Conservation (phyloP, 768 basidiomycete genomes). For the Pleurotus giganteus region DNA sequence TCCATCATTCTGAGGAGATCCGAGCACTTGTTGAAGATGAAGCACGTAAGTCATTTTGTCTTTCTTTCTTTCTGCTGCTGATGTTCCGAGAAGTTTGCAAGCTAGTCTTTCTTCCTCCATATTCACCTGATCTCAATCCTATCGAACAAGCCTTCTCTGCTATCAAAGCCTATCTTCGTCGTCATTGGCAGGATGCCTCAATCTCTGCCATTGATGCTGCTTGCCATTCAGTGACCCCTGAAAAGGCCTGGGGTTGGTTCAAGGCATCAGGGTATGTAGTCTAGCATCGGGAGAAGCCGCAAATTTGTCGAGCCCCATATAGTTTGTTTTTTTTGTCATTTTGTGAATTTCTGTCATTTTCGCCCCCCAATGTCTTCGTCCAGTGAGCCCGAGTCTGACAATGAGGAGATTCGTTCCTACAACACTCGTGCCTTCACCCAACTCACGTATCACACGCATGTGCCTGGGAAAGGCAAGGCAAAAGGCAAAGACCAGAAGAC, state of each 20-base stretch:
- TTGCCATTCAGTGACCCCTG: conserved; percentile 13
- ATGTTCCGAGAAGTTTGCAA: not conserved
- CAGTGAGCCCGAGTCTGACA: not conserved
- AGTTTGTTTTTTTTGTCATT: too few relatives aligned
- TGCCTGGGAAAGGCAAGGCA: not conserved
- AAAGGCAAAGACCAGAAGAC: conserved; percentile 13
- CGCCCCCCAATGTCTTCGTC: not conserved
- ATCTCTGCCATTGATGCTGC: conserved; percentile 9
- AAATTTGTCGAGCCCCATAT: too few relatives aligned
- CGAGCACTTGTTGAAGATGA: conserved; percentile 25
- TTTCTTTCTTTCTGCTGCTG: not conserved
- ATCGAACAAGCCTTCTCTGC: conserved; percentile 30
- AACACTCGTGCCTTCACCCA: not conserved
- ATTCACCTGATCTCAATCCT: conserved; percentile 33
- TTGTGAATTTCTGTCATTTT: too few relatives aligned
- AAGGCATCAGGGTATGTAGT: conserved; percentile 15
- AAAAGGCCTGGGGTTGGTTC: conserved; percentile 16
- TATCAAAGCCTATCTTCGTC: conserved; percentile 24
- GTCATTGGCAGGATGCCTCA: conserved; percentile 5
- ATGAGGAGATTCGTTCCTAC: not conserved
- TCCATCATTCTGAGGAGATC: conserved; percentile 35
- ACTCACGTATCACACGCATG: not conserved
- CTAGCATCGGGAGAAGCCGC: conserved; percentile 1
- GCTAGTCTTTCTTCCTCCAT: conserved; percentile 26
- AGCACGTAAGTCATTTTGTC: conserved; percentile 17